Evolutionary conservation across 352 stramenopile genomes (phyloP), one percentile per base, ranked within the genome.

Genomic region (Thalassiosira oceanica): DNA sequence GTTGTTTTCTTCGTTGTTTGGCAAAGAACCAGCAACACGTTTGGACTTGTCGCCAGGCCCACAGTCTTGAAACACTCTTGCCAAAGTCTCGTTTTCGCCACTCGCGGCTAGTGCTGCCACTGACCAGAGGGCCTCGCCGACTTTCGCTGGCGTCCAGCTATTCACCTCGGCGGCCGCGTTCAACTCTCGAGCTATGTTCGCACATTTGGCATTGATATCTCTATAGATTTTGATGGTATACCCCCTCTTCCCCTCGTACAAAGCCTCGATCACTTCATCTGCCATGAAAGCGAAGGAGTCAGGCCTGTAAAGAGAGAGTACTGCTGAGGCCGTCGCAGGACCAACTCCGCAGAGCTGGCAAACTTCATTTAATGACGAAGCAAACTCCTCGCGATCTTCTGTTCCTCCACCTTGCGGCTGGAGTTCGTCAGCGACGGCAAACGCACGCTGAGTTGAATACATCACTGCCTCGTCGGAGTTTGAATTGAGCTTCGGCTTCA

Each of bases 201-300:
- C 31, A 64, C 79, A 90, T 20, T 46, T 8, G 21, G 43, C 50
- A 61, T 85, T 85, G 0, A 86, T 33, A 3, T 55, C 28, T 27
- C 76, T 20, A 56, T 88, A 90, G 16, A 82, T 82, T 24, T 71
- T 65, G 16, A 81, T 13, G 11, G 76, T 87, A 53, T 90, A 90
- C 13, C 71, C 77, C 44, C 83, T 35, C 46, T 84, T 81, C n/a
- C 63, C 63, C 20, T 78, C 60, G 36, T 77, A 72, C 43, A 88
- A 75, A 39, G 48, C 74, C 58, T 90, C 83, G 57, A 90, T 87
- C 0, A 85, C 74, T 68, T 90, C 79, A 55, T 90, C 83, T 56
- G 86, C 79, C 83, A 90, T 87, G 53, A 85, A 90, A n/a, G 53
- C 65, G 73, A 90, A 88, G 13, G 76, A 4, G 44, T 84, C 66